Conservation (phyloP, 2,329 filamentous ascomycete species). For the Colletotrichum limetticola region DNA sequence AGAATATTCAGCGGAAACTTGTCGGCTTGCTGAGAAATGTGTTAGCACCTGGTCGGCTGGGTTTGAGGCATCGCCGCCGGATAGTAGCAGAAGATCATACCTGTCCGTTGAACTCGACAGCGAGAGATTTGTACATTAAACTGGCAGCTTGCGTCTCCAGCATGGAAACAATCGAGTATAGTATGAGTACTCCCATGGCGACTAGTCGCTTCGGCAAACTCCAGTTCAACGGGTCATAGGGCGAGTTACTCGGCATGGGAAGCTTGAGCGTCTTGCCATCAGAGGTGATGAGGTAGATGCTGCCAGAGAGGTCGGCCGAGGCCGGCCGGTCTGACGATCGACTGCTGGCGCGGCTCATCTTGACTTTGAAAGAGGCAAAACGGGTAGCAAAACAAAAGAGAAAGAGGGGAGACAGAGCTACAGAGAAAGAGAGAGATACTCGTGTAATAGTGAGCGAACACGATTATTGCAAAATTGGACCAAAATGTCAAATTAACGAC, state of each 20-base stretch:
- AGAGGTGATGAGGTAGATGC: constrained; percentile 46
- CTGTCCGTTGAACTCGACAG: constrained; percentile 36
- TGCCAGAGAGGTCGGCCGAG: constrained; percentile 37
- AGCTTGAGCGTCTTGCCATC: constrained; percentile 44
- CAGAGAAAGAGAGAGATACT: neutral
- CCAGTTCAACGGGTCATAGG: constrained; percentile 44
- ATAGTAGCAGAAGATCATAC: constrained; percentile 23
- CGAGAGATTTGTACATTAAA: constrained; percentile 36
- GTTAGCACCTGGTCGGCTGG: constrained; percentile 35
- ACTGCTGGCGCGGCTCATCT: constrained; percentile 1
- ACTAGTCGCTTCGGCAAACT: constrained; percentile 34
- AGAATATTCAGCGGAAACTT: constrained; percentile 14
- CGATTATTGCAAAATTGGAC: neutral
- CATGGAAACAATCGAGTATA: constrained; percentile 38
- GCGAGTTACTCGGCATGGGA: constrained; percentile 45
- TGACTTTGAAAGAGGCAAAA: neutral
- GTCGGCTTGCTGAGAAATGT: neutral
- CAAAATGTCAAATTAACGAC: neutral
- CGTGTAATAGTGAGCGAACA: constrained; percentile 5
- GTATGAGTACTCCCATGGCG: constrained; percentile 34
- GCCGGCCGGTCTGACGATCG: constrained; percentile 1
- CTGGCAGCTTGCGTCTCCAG: constrained; percentile 39
- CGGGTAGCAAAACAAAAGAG: neutral
- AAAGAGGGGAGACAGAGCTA: neutral
- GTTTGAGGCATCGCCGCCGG: too few relatives aligned